phyloP scores from a whole-genome alignment of 2,329 filamentous ascomycete genomes.

The Monilinia fructicola region DNA sequence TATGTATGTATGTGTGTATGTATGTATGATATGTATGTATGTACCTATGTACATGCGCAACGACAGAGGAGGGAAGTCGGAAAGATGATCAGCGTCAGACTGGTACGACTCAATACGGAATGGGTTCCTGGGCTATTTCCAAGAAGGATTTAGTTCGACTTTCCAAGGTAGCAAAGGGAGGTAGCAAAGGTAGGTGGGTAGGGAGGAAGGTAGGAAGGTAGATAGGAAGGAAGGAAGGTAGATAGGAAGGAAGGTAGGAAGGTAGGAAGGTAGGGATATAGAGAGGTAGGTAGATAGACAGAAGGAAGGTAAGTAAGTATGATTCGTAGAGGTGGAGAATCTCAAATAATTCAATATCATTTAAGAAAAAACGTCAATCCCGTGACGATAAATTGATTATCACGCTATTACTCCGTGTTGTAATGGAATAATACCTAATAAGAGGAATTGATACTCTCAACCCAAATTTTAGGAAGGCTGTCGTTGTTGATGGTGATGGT shows the following conservation, averaged over 20 bases:
- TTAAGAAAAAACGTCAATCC: background rate
- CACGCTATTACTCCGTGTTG: background rate
- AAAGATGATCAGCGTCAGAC: slow-evolving; percentile 6
- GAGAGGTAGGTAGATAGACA: no score
- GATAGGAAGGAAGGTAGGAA: background rate
- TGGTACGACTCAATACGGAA: background rate
- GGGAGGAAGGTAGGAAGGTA: no score
- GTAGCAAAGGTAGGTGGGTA: no score
- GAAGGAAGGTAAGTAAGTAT: background rate
- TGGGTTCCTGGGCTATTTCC: slow-evolving; percentile 2
- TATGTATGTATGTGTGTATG: no score
- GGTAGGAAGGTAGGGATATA: no score
- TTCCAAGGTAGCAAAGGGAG: no score
- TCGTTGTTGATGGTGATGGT: no score
- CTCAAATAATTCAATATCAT: slow-evolving; percentile 8
- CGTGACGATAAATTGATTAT: background rate
- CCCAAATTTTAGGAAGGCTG: no score
- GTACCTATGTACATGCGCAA: slow-evolving; percentile 25
- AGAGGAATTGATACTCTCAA: background rate
- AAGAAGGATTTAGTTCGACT: background rate
- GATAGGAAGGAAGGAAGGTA: no score
- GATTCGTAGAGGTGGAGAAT: background rate
- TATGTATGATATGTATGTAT: no score
- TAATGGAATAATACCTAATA: background rate
- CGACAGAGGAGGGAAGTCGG: slow-evolving; percentile 17